Evolutionary conservation across 441 rosid genomes (phyloP).

Genomic region (Corymbia citriodora): DNA sequence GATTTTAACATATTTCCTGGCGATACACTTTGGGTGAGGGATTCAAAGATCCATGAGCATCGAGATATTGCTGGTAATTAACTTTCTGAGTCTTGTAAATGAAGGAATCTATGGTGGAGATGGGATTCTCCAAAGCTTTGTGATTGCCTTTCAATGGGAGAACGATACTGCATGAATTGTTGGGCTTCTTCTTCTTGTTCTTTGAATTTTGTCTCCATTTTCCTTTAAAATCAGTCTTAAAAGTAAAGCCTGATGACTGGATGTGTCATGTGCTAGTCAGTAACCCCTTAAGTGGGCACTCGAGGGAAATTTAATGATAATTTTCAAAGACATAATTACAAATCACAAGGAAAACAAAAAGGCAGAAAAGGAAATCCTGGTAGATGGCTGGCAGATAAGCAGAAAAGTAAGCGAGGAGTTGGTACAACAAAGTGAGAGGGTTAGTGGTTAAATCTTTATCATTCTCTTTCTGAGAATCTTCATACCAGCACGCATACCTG

Average conservation of each 20-base stretch:
- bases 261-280: neutral
- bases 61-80: conserved; percentile 94
- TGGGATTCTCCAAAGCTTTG: neutral
- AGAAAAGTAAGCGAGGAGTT: neutral
- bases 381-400: neutral
- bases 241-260: neutral
- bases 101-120: neutral
- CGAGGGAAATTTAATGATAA: neutral
- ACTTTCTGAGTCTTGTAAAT: neutral
- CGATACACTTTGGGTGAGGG: conserved; percentile 96
- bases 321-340: neutral
- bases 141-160: neutral
- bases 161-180: neutral
- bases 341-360: neutral
- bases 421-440: neutral
- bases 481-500: neutral
- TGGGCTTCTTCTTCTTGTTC: neutral
- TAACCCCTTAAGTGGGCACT: neutral
- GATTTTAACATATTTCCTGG: conserved; percentile 95
- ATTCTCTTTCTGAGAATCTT: neutral
- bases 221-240: neutral
- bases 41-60: conserved; percentile 89
- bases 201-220: neutral
- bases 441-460: neutral
- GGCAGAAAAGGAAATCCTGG: neutral